Percentiles rank a stretch among this genome's conserved stretches.
Conservation (phyloP, 768 basidiomycete genomes). For the Tricholoma terreum region DNA sequence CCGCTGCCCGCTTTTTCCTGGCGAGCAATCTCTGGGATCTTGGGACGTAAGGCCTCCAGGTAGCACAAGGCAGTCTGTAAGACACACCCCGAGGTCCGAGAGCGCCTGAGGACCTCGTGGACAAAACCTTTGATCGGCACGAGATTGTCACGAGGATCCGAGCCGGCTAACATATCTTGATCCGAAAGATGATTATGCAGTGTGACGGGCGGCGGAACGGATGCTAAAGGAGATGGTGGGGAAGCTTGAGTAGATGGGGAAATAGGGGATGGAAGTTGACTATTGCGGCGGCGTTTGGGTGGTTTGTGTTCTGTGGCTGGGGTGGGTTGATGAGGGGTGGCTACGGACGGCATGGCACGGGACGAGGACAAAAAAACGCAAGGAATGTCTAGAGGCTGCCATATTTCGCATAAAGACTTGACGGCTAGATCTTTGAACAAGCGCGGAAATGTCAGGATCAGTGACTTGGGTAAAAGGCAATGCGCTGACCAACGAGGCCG, state of each 20-base stretch:
- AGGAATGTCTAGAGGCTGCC: conserved; percentile 77
- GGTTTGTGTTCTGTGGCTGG: conserved; percentile 12
- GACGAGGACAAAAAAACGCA: conserved; percentile 41
- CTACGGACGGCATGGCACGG: conserved; percentile 27
- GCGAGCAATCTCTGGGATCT: conserved; percentile 59
- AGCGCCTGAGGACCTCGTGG: conserved; percentile 84
- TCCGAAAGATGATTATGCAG: conserved; percentile 15
- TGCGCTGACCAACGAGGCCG: conserved; percentile 65
- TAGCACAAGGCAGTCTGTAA: conserved; percentile 89
- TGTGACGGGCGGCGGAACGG: conserved; percentile 10
- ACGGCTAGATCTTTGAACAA: conserved; percentile 66
- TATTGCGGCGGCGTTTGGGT: conserved; percentile 24
- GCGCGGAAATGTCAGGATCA: conserved; percentile 14
- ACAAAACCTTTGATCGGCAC: conserved; percentile 76
- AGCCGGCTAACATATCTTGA: conserved; percentile 10
- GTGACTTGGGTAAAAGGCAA: conserved; percentile 7
- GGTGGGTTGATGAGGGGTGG: conserved; percentile 9
- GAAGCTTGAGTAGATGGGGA: conserved; percentile 44
- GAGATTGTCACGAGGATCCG: conserved; percentile 34
- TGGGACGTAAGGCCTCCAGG: conserved; percentile 75
- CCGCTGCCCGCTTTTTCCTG: conserved; percentile 47
- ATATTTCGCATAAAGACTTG: conserved; percentile 73
- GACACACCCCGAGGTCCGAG: conserved; percentile 78
- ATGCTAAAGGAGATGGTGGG: conserved; percentile 24
- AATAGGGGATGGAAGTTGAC: conserved; percentile 51